phyloP scores from a whole-genome alignment of 768 basidiomycete genomes.

The Lactarius psammicola region DNA sequence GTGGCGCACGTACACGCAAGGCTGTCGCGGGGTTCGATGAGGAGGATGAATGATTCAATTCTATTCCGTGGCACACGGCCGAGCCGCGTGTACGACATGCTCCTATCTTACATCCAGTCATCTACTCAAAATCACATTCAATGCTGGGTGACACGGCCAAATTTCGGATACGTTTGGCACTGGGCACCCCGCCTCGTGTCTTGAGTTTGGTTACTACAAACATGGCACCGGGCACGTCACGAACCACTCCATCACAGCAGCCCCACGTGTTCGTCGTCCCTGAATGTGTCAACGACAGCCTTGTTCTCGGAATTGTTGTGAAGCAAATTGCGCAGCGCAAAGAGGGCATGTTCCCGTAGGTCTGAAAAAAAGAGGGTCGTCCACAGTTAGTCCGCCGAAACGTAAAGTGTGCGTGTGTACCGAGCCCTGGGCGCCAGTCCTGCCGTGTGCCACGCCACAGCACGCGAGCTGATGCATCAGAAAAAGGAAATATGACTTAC shows the following conservation, averaged over 20 bases:
- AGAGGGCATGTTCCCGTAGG: constrained; percentile 88
- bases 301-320: constrained; percentile 79
- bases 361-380: constrained; percentile 45
- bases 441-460: neutral
- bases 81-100: neutral
- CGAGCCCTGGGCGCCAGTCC: neutral
- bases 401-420: neutral
- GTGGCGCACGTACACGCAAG: constrained; percentile 52
- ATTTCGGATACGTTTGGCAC: neutral
- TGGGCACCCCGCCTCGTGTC: constrained; percentile 12
- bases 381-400: constrained; percentile 15
- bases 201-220: constrained; percentile 13
- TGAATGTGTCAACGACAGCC: constrained; percentile 68
- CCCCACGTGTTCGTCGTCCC: constrained; percentile 59
- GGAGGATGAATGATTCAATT: constrained; percentile 51
- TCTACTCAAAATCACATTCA: constrained; percentile 18
- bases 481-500: constrained; percentile 49
- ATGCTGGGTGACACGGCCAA: neutral
- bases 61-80: neutral
- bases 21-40: constrained; percentile 56
- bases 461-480: neutral
- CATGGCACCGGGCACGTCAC: constrained; percentile 34
- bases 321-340: constrained; percentile 77
- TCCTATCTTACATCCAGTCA: constrained; percentile 7
- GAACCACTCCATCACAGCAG: constrained; percentile 54